Evolutionary conservation across 345 rosid genomes (phyloP), one percentile per base, ranked within the genome.

Genomic region (Excoecaria cochinchinensis): DNA sequence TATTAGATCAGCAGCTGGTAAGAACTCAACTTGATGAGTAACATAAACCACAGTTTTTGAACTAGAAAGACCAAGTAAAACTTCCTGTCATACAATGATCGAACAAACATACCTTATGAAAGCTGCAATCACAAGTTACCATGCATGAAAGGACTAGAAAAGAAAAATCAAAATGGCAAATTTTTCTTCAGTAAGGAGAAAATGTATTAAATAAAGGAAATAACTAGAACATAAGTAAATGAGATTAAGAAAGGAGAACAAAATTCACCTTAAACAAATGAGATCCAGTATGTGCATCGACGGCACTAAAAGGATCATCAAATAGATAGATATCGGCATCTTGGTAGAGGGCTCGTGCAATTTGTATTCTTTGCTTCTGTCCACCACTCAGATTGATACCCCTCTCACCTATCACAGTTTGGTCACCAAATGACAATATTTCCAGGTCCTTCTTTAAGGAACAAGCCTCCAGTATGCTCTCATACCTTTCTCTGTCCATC

Each of bases 281-380:
- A 74, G 92, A 86, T 48, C 95, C 97, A 13, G 97, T 94, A 77
- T 90, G 93, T 48, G 95, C 97, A 87, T 94, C 97, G 58, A 92
- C 92, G 11, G 93, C 98, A 74, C 95, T 94, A 65, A 94, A 94
- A 66, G 97, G 97, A 78, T 94, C 98, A 69, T 94, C 98, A 4
- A 94, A 91, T 3, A 92, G 82, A 68, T 92, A 94, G 71, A 92
- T 87, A 84, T 92, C 95, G 0, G 92, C 89, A 85, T 90, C 97
- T 77, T 92, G 97, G 80, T 94, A 92, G 21, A 94, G 85, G 22
- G 97, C 97, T 0, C 97, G 93, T 1, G 97, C 97, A 78, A 92
- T 86, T 74, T 92, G 93, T 72, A 92, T 81, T 75, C 98, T 76
- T 78, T 89, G 97, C 85, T 90, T 92, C 83, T 94, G 97, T 66